A percentile compares a stretch with the other conserved stretches of the same genome.
phyloP scores from a whole-genome alignment of 1,284 basidiomycete species.

The Ceratobasidium sp. region DNA sequence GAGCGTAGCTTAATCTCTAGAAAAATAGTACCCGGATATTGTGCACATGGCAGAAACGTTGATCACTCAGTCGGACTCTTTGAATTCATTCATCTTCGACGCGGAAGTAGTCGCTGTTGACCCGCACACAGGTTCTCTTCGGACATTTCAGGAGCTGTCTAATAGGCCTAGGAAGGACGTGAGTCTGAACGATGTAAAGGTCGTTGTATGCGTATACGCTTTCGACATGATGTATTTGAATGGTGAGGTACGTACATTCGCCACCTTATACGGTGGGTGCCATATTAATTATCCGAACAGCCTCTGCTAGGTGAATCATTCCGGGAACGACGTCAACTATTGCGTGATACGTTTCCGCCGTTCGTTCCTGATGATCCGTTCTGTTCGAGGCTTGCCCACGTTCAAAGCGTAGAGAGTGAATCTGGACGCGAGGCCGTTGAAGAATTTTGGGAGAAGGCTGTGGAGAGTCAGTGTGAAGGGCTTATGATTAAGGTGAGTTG shows the following conservation, averaged over 20 bases:
- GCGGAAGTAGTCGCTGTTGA: conserved; percentile 87
- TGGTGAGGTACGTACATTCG: conserved; percentile 71
- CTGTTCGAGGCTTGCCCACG: conserved; percentile 80
- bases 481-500: conserved; percentile 89
- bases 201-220: conserved; percentile 94
- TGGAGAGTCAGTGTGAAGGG: conserved; percentile 90
- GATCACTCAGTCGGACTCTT: conserved; percentile 42
- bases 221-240: conserved; percentile 97
- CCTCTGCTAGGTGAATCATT: conserved; percentile 80
- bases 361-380: conserved; percentile 63
- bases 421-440: conserved; percentile 75
- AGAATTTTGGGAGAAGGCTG: conserved; percentile 83
- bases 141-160: conserved; percentile 89
- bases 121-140: conserved; percentile 72
- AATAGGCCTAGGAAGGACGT: conserved; percentile 91
- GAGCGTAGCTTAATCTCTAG: conserved; percentile 48
- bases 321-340: conserved; percentile 76
- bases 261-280: neutral
- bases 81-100: conserved; percentile 84
- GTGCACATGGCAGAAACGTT: conserved; percentile 57
- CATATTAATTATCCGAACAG: conserved; percentile 60
- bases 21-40: conserved; percentile 87
- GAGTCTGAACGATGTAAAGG: conserved; percentile 94
- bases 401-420: conserved; percentile 81
- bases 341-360: conserved; percentile 74